Evolutionary conservation across 208 protist genomes (phyloP), one percentile per base, ranked within the genome.

Genomic region (Trypanosoma rangeli): DNA sequence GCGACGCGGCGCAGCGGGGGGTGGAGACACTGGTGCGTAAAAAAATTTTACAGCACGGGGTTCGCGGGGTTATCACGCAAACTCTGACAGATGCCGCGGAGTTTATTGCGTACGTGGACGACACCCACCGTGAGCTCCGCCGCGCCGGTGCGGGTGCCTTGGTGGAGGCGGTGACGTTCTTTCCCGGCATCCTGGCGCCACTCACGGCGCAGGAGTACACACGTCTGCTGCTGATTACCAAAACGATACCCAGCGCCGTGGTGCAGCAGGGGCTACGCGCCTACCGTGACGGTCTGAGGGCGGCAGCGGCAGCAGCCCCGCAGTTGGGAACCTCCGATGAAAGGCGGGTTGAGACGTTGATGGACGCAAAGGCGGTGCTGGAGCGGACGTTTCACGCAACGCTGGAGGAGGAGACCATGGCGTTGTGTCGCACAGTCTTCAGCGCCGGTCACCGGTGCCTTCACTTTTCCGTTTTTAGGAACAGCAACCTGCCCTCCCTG

Each of bases 381-480:
- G 82, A 84, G 53, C 16, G 28, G 0, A 26, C 18, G 8, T 84
- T 83, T 64, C 56, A 63, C 48, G n/a, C 18, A 12, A 35, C 31
- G 12, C 78, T 79, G 73, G 73, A 67, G 50, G 61, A 68, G 55
- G 42, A 76, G 44, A 83, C 78, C 5, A 44, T 79, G 52, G 50
- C 4, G 18, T 15, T 83, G 53, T 73, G 68, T 15, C 39, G 60
- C 16, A 37, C 53, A 20, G 57, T 84, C 18, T 37, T 71, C 52
- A 53, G 49, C 15, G 18, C 4, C 18, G 77, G 77, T 22, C 77
- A 82, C 68, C 33, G 61, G 29, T 73, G 76, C 44, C 20, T 84
- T 20, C 76, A 84, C 64, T 80, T 84, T 62, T 76, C 79, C 18
- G 57, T 71, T 10, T 84, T 82, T 49, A 70, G 68, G 49, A 84